phyloP scores from a whole-genome alignment of 2,329 filamentous ascomycete genomes.

The Xylaria digitata region DNA sequence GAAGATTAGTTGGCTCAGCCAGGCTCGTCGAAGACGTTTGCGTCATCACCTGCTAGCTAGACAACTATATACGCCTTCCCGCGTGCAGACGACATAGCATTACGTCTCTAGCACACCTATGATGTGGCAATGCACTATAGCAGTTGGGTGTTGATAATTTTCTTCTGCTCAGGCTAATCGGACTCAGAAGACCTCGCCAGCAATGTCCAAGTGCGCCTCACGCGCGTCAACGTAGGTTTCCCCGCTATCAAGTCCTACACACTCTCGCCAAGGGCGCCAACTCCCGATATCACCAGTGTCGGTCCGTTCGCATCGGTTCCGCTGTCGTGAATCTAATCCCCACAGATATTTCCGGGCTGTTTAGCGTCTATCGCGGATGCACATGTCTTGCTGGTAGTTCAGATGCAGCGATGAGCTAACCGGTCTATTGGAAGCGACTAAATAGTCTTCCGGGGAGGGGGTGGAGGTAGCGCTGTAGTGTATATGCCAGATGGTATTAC shows the following conservation, averaged over 20 bases:
- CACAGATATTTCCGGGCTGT: neutral
- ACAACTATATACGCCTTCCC: too few relatives aligned
- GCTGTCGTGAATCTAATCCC: neutral
- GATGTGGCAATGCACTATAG: too few relatives aligned
- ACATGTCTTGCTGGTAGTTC: slow-evolving; percentile 1
- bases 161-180: too few relatives aligned
- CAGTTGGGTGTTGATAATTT: too few relatives aligned
- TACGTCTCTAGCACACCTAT: too few relatives aligned
- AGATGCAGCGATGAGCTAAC: slow-evolving; percentile 3
- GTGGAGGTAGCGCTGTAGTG: too few relatives aligned
- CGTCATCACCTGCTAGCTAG: too few relatives aligned
- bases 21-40: too few relatives aligned
- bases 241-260: slow-evolving; percentile 39
- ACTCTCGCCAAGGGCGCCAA: slow-evolving; percentile 29
- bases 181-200: neutral
- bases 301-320: neutral
- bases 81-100: too few relatives aligned
- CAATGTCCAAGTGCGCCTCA: neutral
- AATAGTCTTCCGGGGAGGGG: neutral
- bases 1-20: too few relatives aligned
- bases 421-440: neutral
- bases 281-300: slow-evolving; percentile 1
- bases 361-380: neutral
- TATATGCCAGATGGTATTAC: too few relatives aligned
- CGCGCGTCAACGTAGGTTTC: slow-evolving; percentile 43